Evolutionary conservation across 352 stramenopile genomes (phyloP).

Genomic region (Phytopythium kandeliae): DNA sequence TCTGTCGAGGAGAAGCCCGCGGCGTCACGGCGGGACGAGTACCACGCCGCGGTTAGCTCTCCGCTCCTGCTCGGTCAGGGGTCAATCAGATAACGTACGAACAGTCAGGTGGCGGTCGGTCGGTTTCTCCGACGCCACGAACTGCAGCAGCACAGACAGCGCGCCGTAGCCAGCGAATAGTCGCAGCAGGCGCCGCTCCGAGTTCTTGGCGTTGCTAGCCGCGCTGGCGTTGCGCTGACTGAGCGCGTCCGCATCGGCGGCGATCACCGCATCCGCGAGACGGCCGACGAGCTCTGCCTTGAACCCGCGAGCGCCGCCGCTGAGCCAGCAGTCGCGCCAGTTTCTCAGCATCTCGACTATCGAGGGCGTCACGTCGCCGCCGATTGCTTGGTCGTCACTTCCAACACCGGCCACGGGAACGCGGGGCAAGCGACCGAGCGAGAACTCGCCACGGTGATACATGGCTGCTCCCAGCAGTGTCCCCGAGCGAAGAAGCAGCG

Average conservation of each 20-base stretch:
- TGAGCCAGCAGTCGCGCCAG: neutral
- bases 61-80: neutral
- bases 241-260: no score
- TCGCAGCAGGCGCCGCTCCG: constrained; percentile 14
- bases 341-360: neutral
- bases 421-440: neutral
- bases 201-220: no score
- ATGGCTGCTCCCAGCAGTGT: constrained; percentile 24
- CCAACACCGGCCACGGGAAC: neutral
- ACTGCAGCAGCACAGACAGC: constrained; percentile 30
- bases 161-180: constrained; percentile 20
- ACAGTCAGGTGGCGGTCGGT: constrained; percentile 22
- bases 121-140: constrained; percentile 21
- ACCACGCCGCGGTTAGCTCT: neutral
- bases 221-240: no score
- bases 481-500: constrained; percentile 18
- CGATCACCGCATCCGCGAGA: constrained; percentile 15
- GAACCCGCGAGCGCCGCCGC: constrained; percentile 11
- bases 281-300: constrained; percentile 18
- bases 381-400: neutral
- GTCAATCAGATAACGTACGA: constrained; percentile 17
- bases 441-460: constrained; percentile 13
- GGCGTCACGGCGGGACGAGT: neutral
- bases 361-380: neutral
- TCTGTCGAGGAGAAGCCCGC: constrained; percentile 14